phyloP scores from a whole-genome alignment of 805 yeast species.

The Alloascoidea africana region DNA sequence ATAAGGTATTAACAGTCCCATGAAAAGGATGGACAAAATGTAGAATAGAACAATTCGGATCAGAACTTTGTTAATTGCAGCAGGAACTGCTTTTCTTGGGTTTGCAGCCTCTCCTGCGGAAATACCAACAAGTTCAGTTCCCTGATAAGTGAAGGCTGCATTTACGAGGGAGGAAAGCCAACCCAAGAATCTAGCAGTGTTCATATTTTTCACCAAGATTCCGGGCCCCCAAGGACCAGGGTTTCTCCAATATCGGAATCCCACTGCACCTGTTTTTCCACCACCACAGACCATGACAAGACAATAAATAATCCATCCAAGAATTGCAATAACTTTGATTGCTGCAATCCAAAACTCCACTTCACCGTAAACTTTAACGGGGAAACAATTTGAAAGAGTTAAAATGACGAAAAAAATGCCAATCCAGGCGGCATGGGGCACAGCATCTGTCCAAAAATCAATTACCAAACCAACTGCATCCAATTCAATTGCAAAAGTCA shows the following conservation, averaged over 20 bases:
- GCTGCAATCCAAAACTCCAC: constrained; percentile 63
- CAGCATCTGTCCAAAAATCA: constrained; percentile 50
- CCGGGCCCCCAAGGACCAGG: constrained; percentile 71
- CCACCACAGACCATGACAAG: constrained; percentile 65
- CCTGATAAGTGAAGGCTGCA: constrained; percentile 74
- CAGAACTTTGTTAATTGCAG: constrained; percentile 55
- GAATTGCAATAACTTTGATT: constrained; percentile 49
- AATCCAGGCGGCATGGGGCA: constrained; percentile 64
- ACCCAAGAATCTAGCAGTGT: constrained; percentile 42
- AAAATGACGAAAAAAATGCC: constrained; percentile 45
- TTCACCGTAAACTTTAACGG: constrained; percentile 62
- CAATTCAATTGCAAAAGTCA: constrained; percentile 61
- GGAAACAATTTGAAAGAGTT: constrained; percentile 40
- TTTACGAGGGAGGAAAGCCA: constrained; percentile 55
- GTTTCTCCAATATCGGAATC: constrained; percentile 69
- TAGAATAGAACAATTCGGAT: constrained; percentile 52
- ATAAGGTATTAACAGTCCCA: constrained; percentile 58
- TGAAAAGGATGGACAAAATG: constrained; percentile 47
- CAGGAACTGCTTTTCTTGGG: constrained; percentile 57
- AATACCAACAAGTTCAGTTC: constrained; percentile 63
- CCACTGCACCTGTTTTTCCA: constrained; percentile 52
- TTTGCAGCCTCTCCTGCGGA: constrained; percentile 62
- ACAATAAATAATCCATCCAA: constrained; percentile 57
- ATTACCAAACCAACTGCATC: constrained; percentile 55
- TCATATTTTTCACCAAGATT: constrained; percentile 15